Conservation (phyloP, 306 rosid species). For the Ceratonia siliqua region DNA sequence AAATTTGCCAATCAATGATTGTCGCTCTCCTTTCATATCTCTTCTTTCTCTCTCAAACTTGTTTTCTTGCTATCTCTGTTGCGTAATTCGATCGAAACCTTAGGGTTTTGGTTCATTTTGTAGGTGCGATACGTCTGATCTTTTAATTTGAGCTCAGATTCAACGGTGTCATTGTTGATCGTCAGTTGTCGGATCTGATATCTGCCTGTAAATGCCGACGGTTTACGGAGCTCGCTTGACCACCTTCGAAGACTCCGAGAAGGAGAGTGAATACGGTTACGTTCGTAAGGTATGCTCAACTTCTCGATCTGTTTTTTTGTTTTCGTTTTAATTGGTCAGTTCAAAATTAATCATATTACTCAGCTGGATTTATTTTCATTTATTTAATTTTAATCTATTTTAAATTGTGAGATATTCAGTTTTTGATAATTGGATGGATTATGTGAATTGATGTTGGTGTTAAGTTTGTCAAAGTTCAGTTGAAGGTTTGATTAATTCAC, state of each 20-base stretch:
- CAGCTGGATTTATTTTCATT: constrained; percentile 6
- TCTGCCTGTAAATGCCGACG: constrained; percentile 71
- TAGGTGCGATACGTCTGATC: constrained; percentile 2
- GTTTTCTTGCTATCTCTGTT: background rate
- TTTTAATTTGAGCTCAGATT: constrained; percentile 27
- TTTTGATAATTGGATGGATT: background rate
- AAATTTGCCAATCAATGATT: constrained; percentile 6
- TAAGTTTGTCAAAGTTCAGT: background rate
- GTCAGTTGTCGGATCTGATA: constrained; percentile 40
- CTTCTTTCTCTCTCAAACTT: background rate
- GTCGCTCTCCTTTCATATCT: constrained; percentile 12
- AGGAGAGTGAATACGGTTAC: constrained; percentile 99
- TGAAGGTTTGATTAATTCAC: background rate
- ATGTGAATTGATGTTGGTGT: background rate
- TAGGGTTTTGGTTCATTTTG: constrained; percentile 43
- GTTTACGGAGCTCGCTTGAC: constrained; percentile 89
- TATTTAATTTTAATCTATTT: background rate
- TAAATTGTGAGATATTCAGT: background rate
- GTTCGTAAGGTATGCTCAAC: constrained; percentile 79
- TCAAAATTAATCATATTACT: background rate
- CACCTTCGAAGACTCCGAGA: constrained; percentile 95
- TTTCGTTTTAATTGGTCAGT: background rate
- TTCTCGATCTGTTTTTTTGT: background rate
- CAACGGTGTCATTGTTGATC: background rate
- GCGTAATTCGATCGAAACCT: constrained; percentile 36